Percentiles rank a stretch among this genome's conserved stretches.
These are phyloP conservation scores for Oryza brachyantha DNA, from an alignment of 176 grass and related monocot species.

Conservation along the genomic window DNA sequence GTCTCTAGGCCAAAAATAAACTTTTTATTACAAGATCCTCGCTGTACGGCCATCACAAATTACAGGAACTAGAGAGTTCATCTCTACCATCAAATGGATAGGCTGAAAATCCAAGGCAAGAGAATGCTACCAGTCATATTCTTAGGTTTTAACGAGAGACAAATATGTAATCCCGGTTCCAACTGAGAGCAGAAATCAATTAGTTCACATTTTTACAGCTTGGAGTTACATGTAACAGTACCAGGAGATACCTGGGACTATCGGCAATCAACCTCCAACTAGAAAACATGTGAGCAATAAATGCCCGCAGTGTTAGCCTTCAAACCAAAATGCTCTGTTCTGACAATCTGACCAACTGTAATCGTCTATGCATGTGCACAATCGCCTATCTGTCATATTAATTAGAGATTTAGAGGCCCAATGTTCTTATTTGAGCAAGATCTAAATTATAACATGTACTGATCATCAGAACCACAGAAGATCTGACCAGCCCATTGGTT, in stretches of 20 bases:
- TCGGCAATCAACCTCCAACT: not conserved
- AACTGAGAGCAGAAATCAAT: not conserved
- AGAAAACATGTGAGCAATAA: not conserved
- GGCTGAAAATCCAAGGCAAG: not conserved
- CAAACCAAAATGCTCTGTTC: not conserved
- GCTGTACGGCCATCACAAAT: not conserved
- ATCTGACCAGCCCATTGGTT: not conserved
- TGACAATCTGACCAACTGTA: not conserved
- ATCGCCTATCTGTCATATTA: not conserved
- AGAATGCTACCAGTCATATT: not conserved
- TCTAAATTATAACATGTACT: not conserved
- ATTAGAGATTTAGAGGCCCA: not conserved
- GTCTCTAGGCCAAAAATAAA: too few relatives aligned
- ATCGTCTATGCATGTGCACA: too few relatives aligned
- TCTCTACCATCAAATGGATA: not conserved
- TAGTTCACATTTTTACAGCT: not conserved
- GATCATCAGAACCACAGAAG: not conserved
- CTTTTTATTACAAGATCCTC: not conserved
- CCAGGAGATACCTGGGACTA: not conserved
- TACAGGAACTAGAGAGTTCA: not conserved
- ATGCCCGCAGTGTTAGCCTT: not conserved
- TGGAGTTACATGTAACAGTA: not conserved
- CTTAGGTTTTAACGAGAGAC: not conserved
- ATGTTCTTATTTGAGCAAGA: constrained; percentile 4
- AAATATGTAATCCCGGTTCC: not conserved